These are phyloP conservation scores for Penicillium sp. DNA, from an alignment of 2,329 filamentous ascomycete genomes.

Conservation along the genomic window DNA sequence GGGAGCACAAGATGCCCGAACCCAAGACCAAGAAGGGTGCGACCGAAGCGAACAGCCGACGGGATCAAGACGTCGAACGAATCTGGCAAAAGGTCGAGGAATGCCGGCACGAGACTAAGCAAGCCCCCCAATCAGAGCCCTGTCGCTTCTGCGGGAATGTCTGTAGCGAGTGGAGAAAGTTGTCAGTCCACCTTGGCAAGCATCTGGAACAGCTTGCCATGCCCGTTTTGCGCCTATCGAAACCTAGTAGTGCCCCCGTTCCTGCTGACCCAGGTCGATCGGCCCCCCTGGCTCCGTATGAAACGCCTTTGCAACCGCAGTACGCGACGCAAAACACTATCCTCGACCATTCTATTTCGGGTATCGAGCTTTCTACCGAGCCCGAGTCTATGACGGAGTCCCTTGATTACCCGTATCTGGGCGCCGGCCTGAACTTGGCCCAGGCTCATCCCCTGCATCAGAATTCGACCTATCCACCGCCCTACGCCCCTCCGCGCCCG, in stretches of 20 bases:
- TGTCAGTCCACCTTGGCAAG: constrained; percentile 89
- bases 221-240: constrained; percentile 65
- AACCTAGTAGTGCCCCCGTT: constrained; percentile 39
- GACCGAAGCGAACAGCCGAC: constrained; percentile 28
- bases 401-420: neutral
- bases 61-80: constrained; percentile 54
- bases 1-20: constrained; percentile 84
- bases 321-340: constrained; percentile 14
- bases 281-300: constrained; percentile 3
- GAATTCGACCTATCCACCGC: constrained; percentile 37
- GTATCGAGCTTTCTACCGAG: neutral
- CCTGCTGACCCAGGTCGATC: constrained; percentile 8
- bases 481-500: constrained; percentile 30
- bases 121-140: constrained; percentile 72
- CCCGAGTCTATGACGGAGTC: neutral
- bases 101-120: constrained; percentile 70
- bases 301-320: constrained; percentile 12
- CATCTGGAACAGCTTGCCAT: constrained; percentile 93
- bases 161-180: constrained; percentile 85
- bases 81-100: constrained; percentile 77
- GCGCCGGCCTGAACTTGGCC: neutral
- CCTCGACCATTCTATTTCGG: constrained; percentile 1
- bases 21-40: constrained; percentile 72
- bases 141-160: constrained; percentile 85
- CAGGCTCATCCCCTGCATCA: constrained; percentile 31